Conservation (phyloP, 176 grass and related monocot genomes). For the Oryza glumipatula region DNA sequence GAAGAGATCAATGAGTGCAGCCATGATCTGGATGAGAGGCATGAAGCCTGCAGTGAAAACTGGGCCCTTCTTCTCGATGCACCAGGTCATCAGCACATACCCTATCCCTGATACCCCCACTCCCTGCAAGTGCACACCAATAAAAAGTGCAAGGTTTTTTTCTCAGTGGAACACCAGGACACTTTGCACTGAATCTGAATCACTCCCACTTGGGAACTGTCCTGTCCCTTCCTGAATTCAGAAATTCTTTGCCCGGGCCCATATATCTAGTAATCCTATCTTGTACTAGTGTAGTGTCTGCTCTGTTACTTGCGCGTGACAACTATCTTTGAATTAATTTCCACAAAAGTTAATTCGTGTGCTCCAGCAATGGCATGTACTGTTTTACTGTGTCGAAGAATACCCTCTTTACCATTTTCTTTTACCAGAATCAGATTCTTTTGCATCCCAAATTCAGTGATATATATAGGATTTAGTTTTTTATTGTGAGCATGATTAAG, state of each 20-base stretch:
- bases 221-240: constrained; percentile 8
- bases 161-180: background rate
- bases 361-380: background rate
- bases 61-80: constrained; percentile 65
- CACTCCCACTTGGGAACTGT: background rate
- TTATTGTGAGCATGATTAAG: too few species aligned
- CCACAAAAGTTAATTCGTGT: background rate
- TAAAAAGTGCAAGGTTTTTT: constrained; percentile 21
- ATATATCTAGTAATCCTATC: background rate
- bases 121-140: constrained; percentile 40
- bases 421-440: background rate
- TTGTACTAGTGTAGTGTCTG: background rate
- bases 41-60: constrained; percentile 73
- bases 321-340: background rate
- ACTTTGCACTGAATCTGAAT: background rate
- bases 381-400: background rate
- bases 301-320: background rate
- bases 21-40: constrained; percentile 75
- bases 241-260: background rate
- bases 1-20: constrained; percentile 54
- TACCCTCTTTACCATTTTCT: too few species aligned
- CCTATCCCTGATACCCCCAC: constrained; percentile 62
- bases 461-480: background rate
- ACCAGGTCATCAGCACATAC: constrained; percentile 71
- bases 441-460: background rate